Evolutionary conservation across 1,139 yeast species (phyloP), one percentile per base, ranked within the genome.

Genomic region (Geotrichum aggregatum): DNA sequence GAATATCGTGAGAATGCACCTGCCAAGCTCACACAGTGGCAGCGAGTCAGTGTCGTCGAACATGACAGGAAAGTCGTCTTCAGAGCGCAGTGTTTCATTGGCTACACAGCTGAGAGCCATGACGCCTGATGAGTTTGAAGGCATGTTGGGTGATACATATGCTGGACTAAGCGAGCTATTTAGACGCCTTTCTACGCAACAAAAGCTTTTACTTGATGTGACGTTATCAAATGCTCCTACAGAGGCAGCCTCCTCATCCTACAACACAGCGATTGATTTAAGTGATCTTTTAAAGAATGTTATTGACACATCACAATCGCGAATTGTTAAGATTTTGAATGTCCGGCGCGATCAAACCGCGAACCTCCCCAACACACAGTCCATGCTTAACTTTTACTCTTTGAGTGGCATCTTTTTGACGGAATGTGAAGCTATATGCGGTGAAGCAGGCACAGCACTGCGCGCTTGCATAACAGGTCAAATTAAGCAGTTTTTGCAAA

Each of bases 371-470:
- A 70, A 75, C 36, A 58, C 61, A 35, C 61, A 40, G 72, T 76
- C 75, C 58, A 88, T 89, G 66, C 66, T 87, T 52, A 73, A 81
- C 54, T 76, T 88, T 48, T 87, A 83, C 66, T 75, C 85, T 2
- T 72, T 87, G 19, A 80, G 83, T 48, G 78, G 83, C 1, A 75
- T 84, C 22, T 91, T 89, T 63, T 72, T 89, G 36, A 80, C 80
- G 49, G 96, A 88, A 64, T 87, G 96, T 66, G 98, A 92, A 66
- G 75, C 83, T 13, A 80, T 91, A 6, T 82, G 88, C 44, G 97
- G 96, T 0, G 83, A 82, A 28, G 77, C 80, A 42, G 76, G 79
- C 14, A 76, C 80, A 1, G 80, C 79, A 14, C 71, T 91, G 44
- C 79, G 84, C 52, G 87, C 83, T 52, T 79, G 84, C 66, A 69